These are phyloP conservation scores for Penicillium diatomitis DNA, from an alignment of 495 filamentous ascomycete species.

Conservation along the genomic window DNA sequence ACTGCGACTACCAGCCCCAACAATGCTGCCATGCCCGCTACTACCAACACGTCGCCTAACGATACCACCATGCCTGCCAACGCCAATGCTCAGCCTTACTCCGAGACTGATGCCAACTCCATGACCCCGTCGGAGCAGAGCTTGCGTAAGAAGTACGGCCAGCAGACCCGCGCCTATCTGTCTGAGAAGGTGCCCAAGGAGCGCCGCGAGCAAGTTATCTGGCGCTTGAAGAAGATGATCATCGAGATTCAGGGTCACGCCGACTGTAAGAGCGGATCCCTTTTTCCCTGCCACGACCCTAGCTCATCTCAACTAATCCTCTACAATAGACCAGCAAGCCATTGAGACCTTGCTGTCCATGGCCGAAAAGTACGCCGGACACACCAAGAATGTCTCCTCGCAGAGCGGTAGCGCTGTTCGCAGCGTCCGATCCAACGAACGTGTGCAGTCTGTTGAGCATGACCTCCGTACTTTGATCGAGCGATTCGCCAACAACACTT, in stretches of 20 bases:
- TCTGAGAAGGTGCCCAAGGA: slow-evolving; percentile 81
- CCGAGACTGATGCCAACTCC: slow-evolving; percentile 1
- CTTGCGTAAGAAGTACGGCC: slow-evolving; percentile 18
- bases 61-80: neutral
- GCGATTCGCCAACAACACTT: slow-evolving; percentile 92
- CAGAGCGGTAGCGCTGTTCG: slow-evolving; percentile 59
- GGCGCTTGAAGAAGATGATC: slow-evolving; percentile 95
- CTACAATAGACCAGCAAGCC: slow-evolving; percentile 59
- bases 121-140: slow-evolving; percentile 12
- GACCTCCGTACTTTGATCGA: slow-evolving; percentile 83
- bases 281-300: neutral
- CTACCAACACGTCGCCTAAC: slow-evolving; percentile 2
- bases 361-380: slow-evolving; percentile 78
- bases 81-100: neutral
- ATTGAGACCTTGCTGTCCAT: slow-evolving; percentile 75
- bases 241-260: slow-evolving; percentile 89
- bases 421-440: slow-evolving; percentile 52
- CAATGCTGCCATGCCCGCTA: slow-evolving; percentile 4
- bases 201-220: slow-evolving; percentile 86
- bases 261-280: slow-evolving; percentile 52
- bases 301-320: neutral
- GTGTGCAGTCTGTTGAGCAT: slow-evolving; percentile 60
- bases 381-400: slow-evolving; percentile 52
- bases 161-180: slow-evolving; percentile 62
- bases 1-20: neutral